A percentile compares a stretch with the other conserved stretches of the same genome.
Evolutionary conservation across 768 basidiomycete species (phyloP).

Genomic region (Favolaschia claudopus): DNA sequence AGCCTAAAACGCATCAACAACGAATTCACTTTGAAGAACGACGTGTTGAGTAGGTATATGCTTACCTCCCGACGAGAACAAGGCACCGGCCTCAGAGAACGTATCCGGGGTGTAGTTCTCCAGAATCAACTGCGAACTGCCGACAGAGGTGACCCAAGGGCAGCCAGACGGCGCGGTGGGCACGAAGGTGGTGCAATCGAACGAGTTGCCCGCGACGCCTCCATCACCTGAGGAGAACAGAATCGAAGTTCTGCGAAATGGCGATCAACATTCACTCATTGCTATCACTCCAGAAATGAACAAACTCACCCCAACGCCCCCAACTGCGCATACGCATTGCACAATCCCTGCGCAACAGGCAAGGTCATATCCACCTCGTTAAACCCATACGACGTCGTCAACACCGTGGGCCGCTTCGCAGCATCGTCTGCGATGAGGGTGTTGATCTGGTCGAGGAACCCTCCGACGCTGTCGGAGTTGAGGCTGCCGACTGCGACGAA

Average conservation of each 20-base stretch:
- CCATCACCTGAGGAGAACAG: slow-evolving; percentile 55
- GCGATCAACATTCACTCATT: too few species aligned
- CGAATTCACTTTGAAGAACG: slow-evolving; percentile 1
- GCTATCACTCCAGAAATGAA: too few species aligned
- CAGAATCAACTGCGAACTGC: slow-evolving; percentile 23
- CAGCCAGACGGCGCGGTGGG: slow-evolving; percentile 25
- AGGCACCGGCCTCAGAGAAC: slow-evolving; percentile 11
- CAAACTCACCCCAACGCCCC: slow-evolving; percentile 58
- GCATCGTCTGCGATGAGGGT: slow-evolving; percentile 8
- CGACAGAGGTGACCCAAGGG: slow-evolving; percentile 33
- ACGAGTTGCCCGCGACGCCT: slow-evolving; percentile 46
- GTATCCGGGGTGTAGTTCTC: slow-evolving; percentile 21
- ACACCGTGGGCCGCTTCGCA: slow-evolving; percentile 3
- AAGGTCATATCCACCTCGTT: slow-evolving; percentile 38
- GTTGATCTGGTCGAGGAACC: slow-evolving; percentile 27
- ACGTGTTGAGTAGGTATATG: not conserved
- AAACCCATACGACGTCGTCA: slow-evolving; percentile 10
- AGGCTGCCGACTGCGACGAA: slow-evolving; percentile 35
- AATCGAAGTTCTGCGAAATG: slow-evolving; percentile 52
- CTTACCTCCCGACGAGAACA: slow-evolving; percentile 12
- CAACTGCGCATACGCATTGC: slow-evolving; percentile 50
- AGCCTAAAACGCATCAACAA: slow-evolving; percentile 40
- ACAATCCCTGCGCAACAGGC: slow-evolving; percentile 47
- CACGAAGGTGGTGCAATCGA: slow-evolving; percentile 18
- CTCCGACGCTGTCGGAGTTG: slow-evolving; percentile 21